Evolutionary conservation across 176 grass and related monocot genomes (phyloP).

Genomic region (Pharus latifolius): DNA sequence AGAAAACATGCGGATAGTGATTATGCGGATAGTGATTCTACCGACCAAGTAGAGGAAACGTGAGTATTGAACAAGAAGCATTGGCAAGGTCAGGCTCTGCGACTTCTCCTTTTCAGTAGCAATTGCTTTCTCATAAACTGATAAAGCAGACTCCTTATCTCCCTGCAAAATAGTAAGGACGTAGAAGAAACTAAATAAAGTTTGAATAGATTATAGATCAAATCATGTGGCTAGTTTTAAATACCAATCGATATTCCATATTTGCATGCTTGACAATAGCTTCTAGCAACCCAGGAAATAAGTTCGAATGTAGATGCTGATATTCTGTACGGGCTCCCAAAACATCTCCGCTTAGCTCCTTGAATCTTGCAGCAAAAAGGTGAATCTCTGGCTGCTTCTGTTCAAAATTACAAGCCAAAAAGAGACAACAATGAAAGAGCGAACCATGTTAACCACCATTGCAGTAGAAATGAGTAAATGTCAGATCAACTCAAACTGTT

Average conservation of each 20-base stretch:
- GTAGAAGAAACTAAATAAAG: slow-evolving; percentile 7
- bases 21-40: too few species aligned
- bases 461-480: background rate
- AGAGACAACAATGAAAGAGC: too few species aligned
- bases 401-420: slow-evolving; percentile 25
- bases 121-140: slow-evolving; percentile 84
- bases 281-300: slow-evolving; percentile 81
- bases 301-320: slow-evolving; percentile 68
- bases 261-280: slow-evolving; percentile 93
- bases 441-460: too few species aligned
- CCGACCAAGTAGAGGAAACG: slow-evolving; percentile 83
- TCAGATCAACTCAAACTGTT: too few species aligned
- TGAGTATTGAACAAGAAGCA: slow-evolving; percentile 65
- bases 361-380: slow-evolving; percentile 77
- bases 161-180: too few species aligned
- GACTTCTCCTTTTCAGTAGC: slow-evolving; percentile 62
- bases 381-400: slow-evolving; percentile 98
- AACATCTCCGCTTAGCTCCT: slow-evolving; percentile 75
- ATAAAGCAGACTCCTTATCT: slow-evolving; percentile 57
- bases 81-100: slow-evolving; percentile 56
- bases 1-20: background rate
- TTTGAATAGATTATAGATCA: background rate
- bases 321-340: slow-evolving; percentile 66
- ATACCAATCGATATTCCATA: slow-evolving; percentile 88
- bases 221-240: background rate